These are phyloP conservation scores for Colletotrichum neosansevieriae DNA, from an alignment of 2,329 filamentous ascomycete species.

Conservation along the genomic window DNA sequence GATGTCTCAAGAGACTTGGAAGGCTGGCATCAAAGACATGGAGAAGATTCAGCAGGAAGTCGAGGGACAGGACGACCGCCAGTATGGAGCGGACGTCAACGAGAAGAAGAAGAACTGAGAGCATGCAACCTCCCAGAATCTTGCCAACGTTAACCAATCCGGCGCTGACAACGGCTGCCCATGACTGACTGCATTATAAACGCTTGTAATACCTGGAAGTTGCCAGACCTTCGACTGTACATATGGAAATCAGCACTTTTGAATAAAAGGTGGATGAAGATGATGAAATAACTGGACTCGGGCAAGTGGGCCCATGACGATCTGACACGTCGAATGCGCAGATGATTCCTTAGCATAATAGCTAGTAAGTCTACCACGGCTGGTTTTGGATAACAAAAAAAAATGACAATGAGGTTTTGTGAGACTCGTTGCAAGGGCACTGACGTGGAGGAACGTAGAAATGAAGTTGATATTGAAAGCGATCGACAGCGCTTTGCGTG, in stretches of 20 bases:
- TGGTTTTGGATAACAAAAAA: neutral
- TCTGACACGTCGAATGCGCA: neutral
- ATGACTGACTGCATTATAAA: conserved; percentile 5
- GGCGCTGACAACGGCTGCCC: neutral
- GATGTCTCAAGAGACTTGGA: conserved; percentile 76
- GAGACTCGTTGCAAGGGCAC: neutral
- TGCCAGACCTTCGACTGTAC: conserved; percentile 27
- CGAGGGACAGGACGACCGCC: conserved; percentile 43
- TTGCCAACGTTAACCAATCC: neutral
- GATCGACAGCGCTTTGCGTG: neutral
- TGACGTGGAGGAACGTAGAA: neutral
- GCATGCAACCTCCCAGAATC: neutral
- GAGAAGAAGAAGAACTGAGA: conserved; percentile 42
- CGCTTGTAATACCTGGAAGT: conserved; percentile 29
- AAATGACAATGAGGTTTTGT: neutral
- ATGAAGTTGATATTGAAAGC: neutral
- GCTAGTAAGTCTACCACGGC: neutral
- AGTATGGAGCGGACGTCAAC: conserved; percentile 40
- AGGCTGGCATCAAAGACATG: conserved; percentile 70
- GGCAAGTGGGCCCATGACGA: neutral
- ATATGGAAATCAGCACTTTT: conserved; percentile 8
- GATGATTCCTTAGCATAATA: neutral
- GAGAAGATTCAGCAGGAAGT: conserved; percentile 70
- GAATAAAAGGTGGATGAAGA: neutral
- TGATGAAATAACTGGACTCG: conserved; percentile 5